phyloP scores from a whole-genome alignment of 768 basidiomycete species.

The Amanita thiersii region DNA sequence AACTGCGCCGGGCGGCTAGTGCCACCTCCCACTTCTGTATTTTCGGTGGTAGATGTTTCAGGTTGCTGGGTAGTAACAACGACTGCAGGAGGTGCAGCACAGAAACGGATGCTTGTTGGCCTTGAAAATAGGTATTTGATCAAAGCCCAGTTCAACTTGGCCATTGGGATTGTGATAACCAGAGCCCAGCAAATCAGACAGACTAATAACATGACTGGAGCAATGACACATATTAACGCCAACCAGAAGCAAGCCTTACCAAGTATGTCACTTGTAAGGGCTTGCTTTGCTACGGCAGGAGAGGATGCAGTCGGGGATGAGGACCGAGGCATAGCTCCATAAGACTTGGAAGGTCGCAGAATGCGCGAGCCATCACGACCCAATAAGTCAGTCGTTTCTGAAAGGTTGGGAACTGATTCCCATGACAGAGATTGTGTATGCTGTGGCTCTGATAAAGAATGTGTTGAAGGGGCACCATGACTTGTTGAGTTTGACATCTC shows the following conservation, averaged over 20 bases:
- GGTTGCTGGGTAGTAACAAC: constrained; percentile 32
- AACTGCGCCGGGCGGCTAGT: constrained; percentile 29
- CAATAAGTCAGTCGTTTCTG: constrained; percentile 44
- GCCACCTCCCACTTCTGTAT: constrained; percentile 14
- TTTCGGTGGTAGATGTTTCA: constrained; percentile 18
- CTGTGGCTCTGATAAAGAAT: constrained; percentile 27
- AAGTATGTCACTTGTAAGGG: constrained; percentile 40
- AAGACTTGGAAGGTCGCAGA: constrained; percentile 48
- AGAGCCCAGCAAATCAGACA: constrained; percentile 93
- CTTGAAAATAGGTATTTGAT: constrained; percentile 72
- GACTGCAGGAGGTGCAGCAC: constrained; percentile 72
- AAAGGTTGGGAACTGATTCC: constrained; percentile 24
- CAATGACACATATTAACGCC: constrained; percentile 65
- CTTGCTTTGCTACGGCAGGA: constrained; percentile 23
- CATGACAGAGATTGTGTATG: constrained; percentile 35
- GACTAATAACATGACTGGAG: constrained; percentile 81
- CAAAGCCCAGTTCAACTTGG: constrained; percentile 93
- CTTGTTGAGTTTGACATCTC: constrained; percentile 10
- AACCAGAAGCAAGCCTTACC: constrained; percentile 82
- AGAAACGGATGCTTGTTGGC: constrained; percentile 86
- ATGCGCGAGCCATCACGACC: constrained; percentile 20
- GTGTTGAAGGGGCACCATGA: constrained; percentile 13
- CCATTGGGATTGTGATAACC: constrained; percentile 96
- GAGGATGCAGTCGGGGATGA: constrained; percentile 17
- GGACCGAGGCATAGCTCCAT: constrained; percentile 51